phyloP scores from a whole-genome alignment of 495 filamentous ascomycete species.

The Trichoderma virens region DNA sequence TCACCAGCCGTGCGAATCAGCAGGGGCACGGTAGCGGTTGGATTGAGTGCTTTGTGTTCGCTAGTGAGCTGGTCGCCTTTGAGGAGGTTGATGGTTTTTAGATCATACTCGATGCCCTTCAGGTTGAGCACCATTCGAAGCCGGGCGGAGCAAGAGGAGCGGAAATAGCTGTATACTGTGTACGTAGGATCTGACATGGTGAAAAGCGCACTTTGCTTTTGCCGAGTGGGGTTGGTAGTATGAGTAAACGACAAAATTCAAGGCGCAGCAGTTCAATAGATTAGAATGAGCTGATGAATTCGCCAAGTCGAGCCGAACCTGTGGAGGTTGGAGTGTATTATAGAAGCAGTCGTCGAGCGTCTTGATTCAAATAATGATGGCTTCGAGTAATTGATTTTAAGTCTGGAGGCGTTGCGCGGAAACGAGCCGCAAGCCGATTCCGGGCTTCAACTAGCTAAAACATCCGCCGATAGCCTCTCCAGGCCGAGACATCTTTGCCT shows the following conservation, averaged over 20 bases:
- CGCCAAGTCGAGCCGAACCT: not conserved
- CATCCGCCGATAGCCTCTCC: not conserved
- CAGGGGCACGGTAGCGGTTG: conserved; percentile 36
- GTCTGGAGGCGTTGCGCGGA: not conserved
- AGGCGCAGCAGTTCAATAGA: too few species aligned
- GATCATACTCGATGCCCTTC: conserved; percentile 35
- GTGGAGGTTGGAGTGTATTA: not conserved
- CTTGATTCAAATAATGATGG: not conserved
- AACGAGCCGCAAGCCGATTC: not conserved
- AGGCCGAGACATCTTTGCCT: not conserved
- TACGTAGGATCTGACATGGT: conserved; percentile 14
- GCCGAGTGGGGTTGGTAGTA: not conserved
- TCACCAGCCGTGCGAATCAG: conserved; percentile 28
- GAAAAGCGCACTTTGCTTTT: not conserved
- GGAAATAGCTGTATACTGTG: conserved; percentile 47
- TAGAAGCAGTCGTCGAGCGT: not conserved
- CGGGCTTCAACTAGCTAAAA: not conserved
- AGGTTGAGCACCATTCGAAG: conserved; percentile 44
- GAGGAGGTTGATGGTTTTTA: conserved; percentile 39
- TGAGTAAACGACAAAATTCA: too few species aligned
- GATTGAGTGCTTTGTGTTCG: conserved; percentile 18
- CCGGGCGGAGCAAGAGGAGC: conserved; percentile 48
- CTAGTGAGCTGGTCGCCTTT: conserved; percentile 33
- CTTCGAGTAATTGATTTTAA: not conserved
- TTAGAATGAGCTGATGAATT: not conserved